Conservation (phyloP, 495 filamentous ascomycete species). For the Jackrogersella minutella region DNA sequence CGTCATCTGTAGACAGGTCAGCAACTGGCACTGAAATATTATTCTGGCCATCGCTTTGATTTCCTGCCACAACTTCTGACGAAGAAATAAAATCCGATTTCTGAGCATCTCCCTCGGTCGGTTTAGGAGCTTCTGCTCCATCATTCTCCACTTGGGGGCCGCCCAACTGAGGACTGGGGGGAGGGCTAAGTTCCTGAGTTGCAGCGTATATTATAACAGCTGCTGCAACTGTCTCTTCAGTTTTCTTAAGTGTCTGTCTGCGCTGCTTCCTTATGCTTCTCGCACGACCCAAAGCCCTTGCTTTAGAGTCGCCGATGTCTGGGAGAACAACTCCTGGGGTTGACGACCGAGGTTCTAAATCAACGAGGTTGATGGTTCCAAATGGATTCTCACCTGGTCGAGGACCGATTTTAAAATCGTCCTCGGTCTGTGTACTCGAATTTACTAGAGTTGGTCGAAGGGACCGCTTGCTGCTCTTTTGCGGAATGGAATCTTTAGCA, state of each 20-base stretch:
- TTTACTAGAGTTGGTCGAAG: conserved; percentile 32
- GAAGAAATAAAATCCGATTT: conserved; percentile 29
- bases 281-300: conserved; percentile 49
- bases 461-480: conserved; percentile 38
- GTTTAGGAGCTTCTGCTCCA: conserved; percentile 15
- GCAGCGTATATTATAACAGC: conserved; percentile 58
- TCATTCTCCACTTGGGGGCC: conserved; percentile 27
- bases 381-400: conserved; percentile 9
- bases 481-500: conserved; percentile 43
- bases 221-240: conserved; percentile 57
- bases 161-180: conserved; percentile 18
- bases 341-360: conserved; percentile 50
- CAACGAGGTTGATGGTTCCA: conserved; percentile 20
- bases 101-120: conserved; percentile 31
- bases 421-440: conserved; percentile 51
- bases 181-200: conserved; percentile 50
- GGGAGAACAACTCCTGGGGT: conserved; percentile 56
- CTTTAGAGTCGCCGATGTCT: conserved; percentile 52
- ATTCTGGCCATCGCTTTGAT: conserved; percentile 40
- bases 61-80: conserved; percentile 30
- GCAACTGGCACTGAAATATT: conserved; percentile 48
- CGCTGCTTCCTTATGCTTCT: conserved; percentile 51
- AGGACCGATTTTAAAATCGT: conserved; percentile 27
- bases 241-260: conserved; percentile 49
- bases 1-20: conserved; percentile 59